Base-by-base conservation (phyloP, 495 filamentous ascomycete species). In the Hyaloscypha finlandica region DNA sequence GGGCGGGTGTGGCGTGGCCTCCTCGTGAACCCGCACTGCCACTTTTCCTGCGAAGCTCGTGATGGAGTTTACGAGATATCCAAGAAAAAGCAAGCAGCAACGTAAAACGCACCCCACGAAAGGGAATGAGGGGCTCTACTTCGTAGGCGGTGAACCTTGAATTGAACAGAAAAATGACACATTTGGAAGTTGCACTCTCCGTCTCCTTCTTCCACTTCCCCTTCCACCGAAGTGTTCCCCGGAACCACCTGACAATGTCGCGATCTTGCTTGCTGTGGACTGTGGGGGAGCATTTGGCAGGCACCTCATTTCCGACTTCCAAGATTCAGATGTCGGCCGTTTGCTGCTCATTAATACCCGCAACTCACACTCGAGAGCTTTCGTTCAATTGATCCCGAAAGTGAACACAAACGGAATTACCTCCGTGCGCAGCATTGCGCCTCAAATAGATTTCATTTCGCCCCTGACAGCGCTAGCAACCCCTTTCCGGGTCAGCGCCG, bases 351-450 rank as follows among this genome's bases (percentile, higher is more conserved):
- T 48, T 57, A 57, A 30, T 8, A 62, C 5, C 37, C 22, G 16
- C 60, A 48, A 6, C 42, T 14, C 32, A 25, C 20, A 57, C 53
- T 25, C 45, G 54, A 63, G 45, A 8, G 25, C 64, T 70, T 60
- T 64, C 60, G 25, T 39, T 57, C 68, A 70, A 70, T 70, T 67
- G 64, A 64, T 55, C 63, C 20, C 42, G 59, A 70, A 70, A 64
- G 68, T 70, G 68, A 57, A 31, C 45, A 59, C 57, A 62, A 64
- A 65, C 62, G 59, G n/a, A 60, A 59, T 60, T 60, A 35, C 25
- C 25, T 25, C 25, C 25, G 25, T 25, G 2, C 52, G 33, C 51
- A 63, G 66, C 66, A 19, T 60, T 32, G 52, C 25, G 29, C 29
- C 29, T 1, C 22, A 31, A 25, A 31, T 56, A 9, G 20, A 54